Conservation (phyloP, 2,329 filamentous ascomycete species). For the Diaporthe batatas region DNA sequence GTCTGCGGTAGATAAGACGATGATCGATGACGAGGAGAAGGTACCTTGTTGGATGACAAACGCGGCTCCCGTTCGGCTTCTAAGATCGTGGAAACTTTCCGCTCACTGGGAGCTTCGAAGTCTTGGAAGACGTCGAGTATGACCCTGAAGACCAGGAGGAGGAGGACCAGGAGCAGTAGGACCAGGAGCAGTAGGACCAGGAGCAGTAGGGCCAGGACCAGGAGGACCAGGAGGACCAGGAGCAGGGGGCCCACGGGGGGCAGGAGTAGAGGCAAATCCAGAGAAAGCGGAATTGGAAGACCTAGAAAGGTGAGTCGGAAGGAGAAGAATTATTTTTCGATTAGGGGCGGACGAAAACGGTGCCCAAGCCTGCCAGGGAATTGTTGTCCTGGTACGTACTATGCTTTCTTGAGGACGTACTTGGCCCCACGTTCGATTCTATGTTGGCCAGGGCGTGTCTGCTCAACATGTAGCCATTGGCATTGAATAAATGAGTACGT, state of each 20-base stretch:
- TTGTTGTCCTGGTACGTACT: not conserved
- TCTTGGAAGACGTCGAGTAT: not conserved
- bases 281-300: not conserved
- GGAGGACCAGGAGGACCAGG: not conserved
- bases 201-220: not conserved
- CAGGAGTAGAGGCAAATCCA: not conserved
- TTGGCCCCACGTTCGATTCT: not conserved
- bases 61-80: too few species aligned
- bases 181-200: not conserved
- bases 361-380: too few species aligned
- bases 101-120: not conserved
- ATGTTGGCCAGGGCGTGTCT: not conserved
- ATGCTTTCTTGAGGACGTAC: not conserved
- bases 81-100: not conserved
- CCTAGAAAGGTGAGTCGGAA: not conserved
- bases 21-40: not conserved
- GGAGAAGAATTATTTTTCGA: not conserved
- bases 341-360: not conserved
- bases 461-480: not conserved
- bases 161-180: not conserved
- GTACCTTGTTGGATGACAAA: not conserved
- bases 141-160: not conserved
- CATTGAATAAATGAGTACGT: not conserved
- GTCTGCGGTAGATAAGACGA: not conserved
- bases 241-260: not conserved